phyloP scores from a whole-genome alignment of 2,329 filamentous ascomycete species.

The Daldinia sp. region DNA sequence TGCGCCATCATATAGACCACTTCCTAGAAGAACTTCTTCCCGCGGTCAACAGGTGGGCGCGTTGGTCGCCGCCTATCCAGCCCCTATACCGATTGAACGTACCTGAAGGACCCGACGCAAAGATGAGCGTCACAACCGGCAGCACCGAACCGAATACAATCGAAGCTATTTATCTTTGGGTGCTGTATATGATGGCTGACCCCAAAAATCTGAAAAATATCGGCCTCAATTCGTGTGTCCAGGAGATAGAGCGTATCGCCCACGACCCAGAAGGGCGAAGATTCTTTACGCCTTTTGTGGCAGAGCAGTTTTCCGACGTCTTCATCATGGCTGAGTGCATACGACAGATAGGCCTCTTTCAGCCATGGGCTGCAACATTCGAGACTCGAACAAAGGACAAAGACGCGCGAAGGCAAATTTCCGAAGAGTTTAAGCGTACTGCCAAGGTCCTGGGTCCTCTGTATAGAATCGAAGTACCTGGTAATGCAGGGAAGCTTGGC shows the following conservation, averaged over 20 bases:
- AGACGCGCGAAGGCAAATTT: not conserved
- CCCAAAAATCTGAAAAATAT: not conserved
- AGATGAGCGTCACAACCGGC: not conserved
- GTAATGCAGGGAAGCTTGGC: not conserved
- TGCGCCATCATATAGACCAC: not conserved
- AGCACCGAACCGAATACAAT: not conserved
- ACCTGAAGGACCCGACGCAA: not conserved
- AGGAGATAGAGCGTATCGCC: slow-evolving; percentile 1
- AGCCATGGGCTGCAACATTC: not conserved
- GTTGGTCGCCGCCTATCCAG: not conserved
- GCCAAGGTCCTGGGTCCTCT: not conserved
- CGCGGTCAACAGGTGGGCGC: not conserved
- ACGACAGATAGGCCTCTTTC: not conserved
- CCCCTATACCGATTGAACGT: not conserved
- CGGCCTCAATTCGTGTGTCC: not conserved
- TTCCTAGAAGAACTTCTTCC: not conserved
- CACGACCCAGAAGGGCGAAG: not conserved
- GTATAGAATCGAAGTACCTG: not conserved
- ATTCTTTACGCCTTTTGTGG: not conserved
- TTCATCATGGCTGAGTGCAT: not conserved
- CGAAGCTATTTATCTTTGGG: not conserved
- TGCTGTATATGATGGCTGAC: not conserved
- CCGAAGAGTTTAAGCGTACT: not conserved
- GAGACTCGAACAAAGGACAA: not conserved
- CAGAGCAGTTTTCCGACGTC: not conserved